These are phyloP conservation scores for Suillus decipiens DNA, from an alignment of 768 basidiomycete species.

Conservation along the genomic window DNA sequence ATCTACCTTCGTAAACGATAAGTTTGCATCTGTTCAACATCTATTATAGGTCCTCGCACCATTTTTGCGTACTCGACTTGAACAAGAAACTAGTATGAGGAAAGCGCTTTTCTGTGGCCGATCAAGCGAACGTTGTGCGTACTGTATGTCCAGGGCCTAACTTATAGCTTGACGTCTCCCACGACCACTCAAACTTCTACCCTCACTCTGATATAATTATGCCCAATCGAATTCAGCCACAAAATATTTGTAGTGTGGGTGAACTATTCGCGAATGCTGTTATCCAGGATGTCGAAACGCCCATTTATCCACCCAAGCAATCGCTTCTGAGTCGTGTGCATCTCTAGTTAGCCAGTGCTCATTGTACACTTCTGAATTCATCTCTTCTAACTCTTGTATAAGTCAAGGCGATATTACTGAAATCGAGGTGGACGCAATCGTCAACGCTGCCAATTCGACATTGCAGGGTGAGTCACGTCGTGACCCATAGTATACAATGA, in stretches of 20 bases:
- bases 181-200: background rate
- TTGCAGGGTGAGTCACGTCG: conserved; percentile 53
- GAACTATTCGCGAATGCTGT: conserved; percentile 49
- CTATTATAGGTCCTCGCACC: background rate
- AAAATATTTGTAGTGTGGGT: conserved; percentile 56
- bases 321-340: conserved; percentile 58
- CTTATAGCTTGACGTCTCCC: background rate
- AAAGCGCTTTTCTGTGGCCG: background rate
- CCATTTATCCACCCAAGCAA: conserved; percentile 38
- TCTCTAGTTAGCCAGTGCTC: conserved; percentile 54
- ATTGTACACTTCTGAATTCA: background rate
- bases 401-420: conserved; percentile 83
- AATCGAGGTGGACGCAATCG: conserved; percentile 70
- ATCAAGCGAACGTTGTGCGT: background rate
- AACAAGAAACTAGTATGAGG: background rate
- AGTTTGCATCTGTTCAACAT: background rate
- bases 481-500: conserved; percentile 10
- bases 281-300: conserved; percentile 38
- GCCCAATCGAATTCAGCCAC: conserved; percentile 30
- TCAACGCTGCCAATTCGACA: conserved; percentile 79
- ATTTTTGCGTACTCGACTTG: background rate
- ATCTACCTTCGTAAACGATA: conserved; percentile 1
- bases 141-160: too few species aligned
- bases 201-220: conserved; percentile 17
- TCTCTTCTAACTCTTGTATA: conserved; percentile 4